Percentiles rank a stretch among this genome's conserved stretches.
Conservation (phyloP, 495 filamentous ascomycete species). For the Penicillium salamii region DNA sequence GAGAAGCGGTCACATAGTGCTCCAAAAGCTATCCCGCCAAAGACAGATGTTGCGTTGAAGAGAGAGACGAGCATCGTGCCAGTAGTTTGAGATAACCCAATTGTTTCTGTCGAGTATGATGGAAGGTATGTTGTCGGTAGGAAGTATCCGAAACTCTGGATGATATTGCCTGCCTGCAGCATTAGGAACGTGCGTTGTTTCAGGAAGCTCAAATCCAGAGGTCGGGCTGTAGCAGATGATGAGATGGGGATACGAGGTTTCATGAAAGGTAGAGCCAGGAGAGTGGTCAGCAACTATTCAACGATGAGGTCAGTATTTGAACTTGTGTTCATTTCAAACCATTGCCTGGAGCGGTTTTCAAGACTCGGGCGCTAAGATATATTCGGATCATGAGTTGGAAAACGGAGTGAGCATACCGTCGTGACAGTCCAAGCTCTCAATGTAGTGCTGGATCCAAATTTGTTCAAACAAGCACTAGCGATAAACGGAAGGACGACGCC, state of each 20-base stretch:
- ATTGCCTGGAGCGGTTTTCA: too few relatives aligned
- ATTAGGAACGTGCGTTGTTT: conserved; percentile 48
- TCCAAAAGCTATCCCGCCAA: conserved; percentile 59
- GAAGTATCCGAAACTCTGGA: conserved; percentile 66
- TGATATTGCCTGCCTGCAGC: conserved; percentile 54
- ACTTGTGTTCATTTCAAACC: too few relatives aligned
- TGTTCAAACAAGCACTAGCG: conserved; percentile 47
- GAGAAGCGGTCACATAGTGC: conserved; percentile 57
- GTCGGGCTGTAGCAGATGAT: conserved; percentile 23
- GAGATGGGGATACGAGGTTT: conserved; percentile 54
- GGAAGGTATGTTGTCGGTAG: conserved; percentile 65
- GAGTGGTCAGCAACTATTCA: conserved; percentile 40
- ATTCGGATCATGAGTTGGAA: not conserved
- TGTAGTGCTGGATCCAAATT: conserved; percentile 55
- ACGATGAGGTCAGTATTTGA: not conserved
- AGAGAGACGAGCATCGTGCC: conserved; percentile 53
- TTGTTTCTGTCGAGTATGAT: conserved; percentile 49
- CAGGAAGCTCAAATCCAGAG: conserved; percentile 49
- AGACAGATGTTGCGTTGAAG: conserved; percentile 54
- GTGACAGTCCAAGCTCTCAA: conserved; percentile 51
- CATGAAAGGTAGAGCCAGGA: conserved; percentile 55
- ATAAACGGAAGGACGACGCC: conserved; percentile 53
- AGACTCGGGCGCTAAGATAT: not conserved
- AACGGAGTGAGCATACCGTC: conserved; percentile 20
- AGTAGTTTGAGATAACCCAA: conserved; percentile 43